Percentiles rank a stretch among this genome's conserved stretches.
These are phyloP conservation scores for Knufia petricola DNA, from an alignment of 2,329 filamentous ascomycete genomes.

Conservation along the genomic window DNA sequence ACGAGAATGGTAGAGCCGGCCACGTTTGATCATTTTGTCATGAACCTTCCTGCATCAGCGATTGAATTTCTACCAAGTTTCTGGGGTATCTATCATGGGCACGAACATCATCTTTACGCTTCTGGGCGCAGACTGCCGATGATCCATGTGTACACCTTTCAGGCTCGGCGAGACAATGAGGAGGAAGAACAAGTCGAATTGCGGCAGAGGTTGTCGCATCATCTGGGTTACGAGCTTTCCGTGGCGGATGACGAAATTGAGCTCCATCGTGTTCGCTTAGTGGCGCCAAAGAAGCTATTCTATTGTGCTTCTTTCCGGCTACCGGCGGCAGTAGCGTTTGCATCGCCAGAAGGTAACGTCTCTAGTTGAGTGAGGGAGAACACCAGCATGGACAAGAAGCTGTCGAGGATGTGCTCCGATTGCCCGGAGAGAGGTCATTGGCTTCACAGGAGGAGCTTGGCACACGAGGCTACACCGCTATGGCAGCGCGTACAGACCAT, in stretches of 20 bases:
- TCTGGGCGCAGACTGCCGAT: constrained; percentile 59
- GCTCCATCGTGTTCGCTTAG: constrained; percentile 64
- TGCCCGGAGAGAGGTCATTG: too few relatives aligned
- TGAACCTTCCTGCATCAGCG: constrained; percentile 90
- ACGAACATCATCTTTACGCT: constrained; percentile 56
- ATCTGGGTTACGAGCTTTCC: constrained; percentile 47
- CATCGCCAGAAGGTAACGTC: neutral
- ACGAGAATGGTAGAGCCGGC: constrained; percentile 49
- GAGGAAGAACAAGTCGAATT: constrained; percentile 51
- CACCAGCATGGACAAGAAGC: too few relatives aligned
- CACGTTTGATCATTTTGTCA: constrained; percentile 85
- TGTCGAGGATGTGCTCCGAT: too few relatives aligned
- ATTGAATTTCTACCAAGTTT: constrained; percentile 72
- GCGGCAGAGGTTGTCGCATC: constrained; percentile 54
- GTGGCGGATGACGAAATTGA: constrained; percentile 35
- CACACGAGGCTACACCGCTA: too few relatives aligned
- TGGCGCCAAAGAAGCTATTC: constrained; percentile 91
- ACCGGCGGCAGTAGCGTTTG: constrained; percentile 72
- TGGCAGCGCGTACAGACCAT: too few relatives aligned
- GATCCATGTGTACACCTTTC: constrained; percentile 93
- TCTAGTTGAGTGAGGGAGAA: too few relatives aligned
- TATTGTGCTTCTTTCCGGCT: constrained; percentile 89
- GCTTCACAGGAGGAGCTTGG: too few relatives aligned
- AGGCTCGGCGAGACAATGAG: constrained; percentile 55
- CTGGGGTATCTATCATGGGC: constrained; percentile 68